A percentile compares a stretch with the other conserved stretches of the same genome.
Conservation (phyloP, 805 yeast genomes). For the Danielozyma ontarioensis region DNA sequence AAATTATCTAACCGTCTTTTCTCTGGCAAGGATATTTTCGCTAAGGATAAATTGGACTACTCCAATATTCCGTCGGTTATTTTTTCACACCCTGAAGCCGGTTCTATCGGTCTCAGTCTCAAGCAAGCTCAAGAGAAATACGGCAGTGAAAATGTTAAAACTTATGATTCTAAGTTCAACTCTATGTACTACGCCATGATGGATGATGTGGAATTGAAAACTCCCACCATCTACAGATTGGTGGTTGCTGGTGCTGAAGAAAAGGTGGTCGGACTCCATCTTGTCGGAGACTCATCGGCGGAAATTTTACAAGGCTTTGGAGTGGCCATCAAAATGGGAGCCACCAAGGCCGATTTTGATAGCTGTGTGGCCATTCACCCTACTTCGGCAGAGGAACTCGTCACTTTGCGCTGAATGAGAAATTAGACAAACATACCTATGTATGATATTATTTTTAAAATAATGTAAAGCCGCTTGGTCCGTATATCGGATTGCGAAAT, state of each 20-base stretch:
- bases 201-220: conserved; percentile 55
- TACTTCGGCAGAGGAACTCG: conserved; percentile 96
- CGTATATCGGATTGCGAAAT: too few relatives aligned
- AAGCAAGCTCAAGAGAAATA: conserved; percentile 69
- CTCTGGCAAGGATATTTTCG: conserved; percentile 65
- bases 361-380: conserved; percentile 98
- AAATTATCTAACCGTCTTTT: conserved; percentile 86
- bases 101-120: conserved; percentile 85
- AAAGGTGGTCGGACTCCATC: conserved; percentile 91
- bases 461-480: too few relatives aligned
- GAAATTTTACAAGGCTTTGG: conserved; percentile 98
- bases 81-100: conserved; percentile 98
- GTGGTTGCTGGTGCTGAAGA: conserved; percentile 76
- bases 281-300: conserved; percentile 85
- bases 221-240: conserved; percentile 83
- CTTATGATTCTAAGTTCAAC: conserved; percentile 77
- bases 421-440: too few relatives aligned
- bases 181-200: conserved; percentile 93
- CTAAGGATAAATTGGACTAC: conserved; percentile 78
- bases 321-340: conserved; percentile 98
- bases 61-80: conserved; percentile 88
- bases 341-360: conserved; percentile 94
- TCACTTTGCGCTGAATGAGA: conserved; percentile 57
- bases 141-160: conserved; percentile 75
- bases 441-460: too few relatives aligned